These are phyloP conservation scores for Macrolepiota albuminosa DNA, from an alignment of 768 basidiomycete species.

Conservation along the genomic window DNA sequence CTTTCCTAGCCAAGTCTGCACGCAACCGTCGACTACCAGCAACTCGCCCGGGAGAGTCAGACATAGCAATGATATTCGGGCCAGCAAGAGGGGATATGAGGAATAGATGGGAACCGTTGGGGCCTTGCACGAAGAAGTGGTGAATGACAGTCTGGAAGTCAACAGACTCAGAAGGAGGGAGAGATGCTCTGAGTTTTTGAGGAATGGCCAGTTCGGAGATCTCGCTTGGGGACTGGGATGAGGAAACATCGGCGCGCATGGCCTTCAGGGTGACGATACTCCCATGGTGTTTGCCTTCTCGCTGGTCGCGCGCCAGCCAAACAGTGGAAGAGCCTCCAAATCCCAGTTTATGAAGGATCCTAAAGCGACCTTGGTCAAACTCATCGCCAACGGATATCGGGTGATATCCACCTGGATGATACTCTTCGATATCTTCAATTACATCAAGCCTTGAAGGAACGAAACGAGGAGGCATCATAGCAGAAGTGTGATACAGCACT, in stretches of 20 bases:
- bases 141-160: conserved; percentile 30
- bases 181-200: conserved; percentile 28
- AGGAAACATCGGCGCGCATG: conserved; percentile 28
- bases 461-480: neutral
- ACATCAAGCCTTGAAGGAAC: conserved; percentile 22
- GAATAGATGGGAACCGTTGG: conserved; percentile 47
- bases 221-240: conserved; percentile 13
- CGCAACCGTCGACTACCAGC: conserved; percentile 27
- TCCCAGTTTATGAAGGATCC: conserved; percentile 46
- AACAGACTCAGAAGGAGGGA: conserved; percentile 1
- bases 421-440: conserved; percentile 43
- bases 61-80: conserved; percentile 28
- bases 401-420: conserved; percentile 47
- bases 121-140: conserved; percentile 41
- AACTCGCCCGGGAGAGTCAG: conserved; percentile 25
- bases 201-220: conserved; percentile 28
- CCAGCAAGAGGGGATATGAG: conserved; percentile 45
- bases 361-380: conserved; percentile 42
- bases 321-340: conserved; percentile 34
- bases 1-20: conserved; percentile 28
- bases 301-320: conserved; percentile 29
- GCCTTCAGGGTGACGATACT: conserved; percentile 30
- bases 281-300: neutral
- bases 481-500: neutral
- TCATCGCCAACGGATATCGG: conserved; percentile 46